Percentiles rank a stretch among this genome's conserved stretches.
These are phyloP conservation scores for Ceratocystis eucalypticola DNA, from an alignment of 2,329 filamentous ascomycete species.

Conservation along the genomic window DNA sequence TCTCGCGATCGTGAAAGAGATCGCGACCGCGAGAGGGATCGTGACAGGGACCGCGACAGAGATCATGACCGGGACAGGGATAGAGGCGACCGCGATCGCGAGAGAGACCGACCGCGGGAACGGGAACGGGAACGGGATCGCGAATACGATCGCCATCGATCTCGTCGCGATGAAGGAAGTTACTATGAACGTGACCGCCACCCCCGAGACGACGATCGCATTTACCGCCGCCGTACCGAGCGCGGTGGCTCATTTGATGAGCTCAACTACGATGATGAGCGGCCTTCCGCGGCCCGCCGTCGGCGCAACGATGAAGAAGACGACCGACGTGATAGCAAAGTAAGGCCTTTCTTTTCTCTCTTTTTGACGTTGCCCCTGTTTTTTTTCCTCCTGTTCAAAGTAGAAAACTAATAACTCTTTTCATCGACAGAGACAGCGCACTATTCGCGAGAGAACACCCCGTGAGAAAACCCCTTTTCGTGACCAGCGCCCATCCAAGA, in stretches of 20 bases:
- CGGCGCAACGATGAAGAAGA: conserved; percentile 70
- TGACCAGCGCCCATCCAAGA: conserved; percentile 38
- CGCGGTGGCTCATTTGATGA: conserved; percentile 71
- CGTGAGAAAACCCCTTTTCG: conserved; percentile 49
- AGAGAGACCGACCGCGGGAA: conserved; percentile 31
- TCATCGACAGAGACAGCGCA: conserved; percentile 33
- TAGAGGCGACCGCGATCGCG: conserved; percentile 41
- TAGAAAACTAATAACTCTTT: neutral
- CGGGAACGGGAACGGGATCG: conserved; percentile 25
- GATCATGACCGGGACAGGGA: conserved; percentile 45
- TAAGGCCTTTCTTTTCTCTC: conserved; percentile 24
- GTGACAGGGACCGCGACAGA: conserved; percentile 43
- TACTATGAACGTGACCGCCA: conserved; percentile 77
- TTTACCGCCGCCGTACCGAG: conserved; percentile 68
- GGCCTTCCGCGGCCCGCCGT: conserved; percentile 46
- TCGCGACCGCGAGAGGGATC: conserved; percentile 32
- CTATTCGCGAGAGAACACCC: conserved; percentile 22
- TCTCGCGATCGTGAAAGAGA: conserved; percentile 26
- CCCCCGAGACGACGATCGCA: conserved; percentile 74
- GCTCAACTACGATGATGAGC: conserved; percentile 75
- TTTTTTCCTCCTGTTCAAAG: neutral
- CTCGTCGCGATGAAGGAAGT: conserved; percentile 44
- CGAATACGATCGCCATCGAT: conserved; percentile 34
- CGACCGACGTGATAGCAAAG: conserved; percentile 56
- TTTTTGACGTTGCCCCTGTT: neutral